Evolutionary conservation across 106 monocot genomes (phyloP).

Genomic region (Dendrobium chrysotoxum): DNA sequence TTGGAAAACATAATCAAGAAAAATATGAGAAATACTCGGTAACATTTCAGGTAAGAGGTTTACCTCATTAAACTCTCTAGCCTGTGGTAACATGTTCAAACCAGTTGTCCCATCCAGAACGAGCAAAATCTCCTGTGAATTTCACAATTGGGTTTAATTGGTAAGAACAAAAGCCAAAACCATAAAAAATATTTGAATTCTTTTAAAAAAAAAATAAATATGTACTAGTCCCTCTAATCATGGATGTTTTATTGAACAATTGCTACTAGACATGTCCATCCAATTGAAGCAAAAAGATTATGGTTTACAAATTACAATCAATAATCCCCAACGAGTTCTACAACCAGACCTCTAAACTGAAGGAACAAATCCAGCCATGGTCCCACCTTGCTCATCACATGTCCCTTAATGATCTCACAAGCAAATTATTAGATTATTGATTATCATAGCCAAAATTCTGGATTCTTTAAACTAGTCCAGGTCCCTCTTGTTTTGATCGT

Average conservation of each 20-base stretch:
- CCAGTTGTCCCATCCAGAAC: slow-evolving; percentile 96
- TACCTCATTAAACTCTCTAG: slow-evolving; percentile 98
- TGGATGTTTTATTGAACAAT: background rate
- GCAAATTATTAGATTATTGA: background rate
- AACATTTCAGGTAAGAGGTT: slow-evolving; percentile 3
- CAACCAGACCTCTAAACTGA: background rate
- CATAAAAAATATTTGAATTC: background rate
- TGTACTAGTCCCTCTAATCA: background rate
- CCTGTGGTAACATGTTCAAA: slow-evolving; percentile 92
- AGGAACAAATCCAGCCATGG: background rate
- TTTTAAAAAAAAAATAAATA: background rate
- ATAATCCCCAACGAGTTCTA: background rate
- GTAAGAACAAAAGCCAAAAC: background rate
- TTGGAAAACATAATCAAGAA: too few relatives aligned
- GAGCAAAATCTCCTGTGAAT: slow-evolving; percentile 73
- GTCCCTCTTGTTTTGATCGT: background rate
- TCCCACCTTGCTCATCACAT: background rate
- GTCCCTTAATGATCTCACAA: background rate
- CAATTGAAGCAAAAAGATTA: background rate
- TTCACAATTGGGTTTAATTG: background rate
- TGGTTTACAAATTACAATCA: background rate
- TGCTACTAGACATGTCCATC: too few relatives aligned
- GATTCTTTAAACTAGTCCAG: background rate
- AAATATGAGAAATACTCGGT: too few relatives aligned
- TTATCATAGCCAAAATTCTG: background rate